phyloP scores from a whole-genome alignment of 176 grass and related monocot genomes.

The Ensete ventricosum region DNA sequence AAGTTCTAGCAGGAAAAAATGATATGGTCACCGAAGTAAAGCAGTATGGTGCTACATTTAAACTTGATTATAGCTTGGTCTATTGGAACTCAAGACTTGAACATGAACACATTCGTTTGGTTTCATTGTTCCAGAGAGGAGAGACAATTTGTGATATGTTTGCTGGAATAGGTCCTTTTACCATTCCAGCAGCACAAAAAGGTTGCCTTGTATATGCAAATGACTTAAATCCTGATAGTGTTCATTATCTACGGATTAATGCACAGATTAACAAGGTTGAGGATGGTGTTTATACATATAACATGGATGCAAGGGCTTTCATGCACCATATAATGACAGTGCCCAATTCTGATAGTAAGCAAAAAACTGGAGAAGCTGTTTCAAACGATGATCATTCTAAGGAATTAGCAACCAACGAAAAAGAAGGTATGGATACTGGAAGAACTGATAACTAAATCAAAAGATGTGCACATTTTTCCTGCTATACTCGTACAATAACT shows the following conservation, averaged over 20 bases:
- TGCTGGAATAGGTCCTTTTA: conserved; percentile 90
- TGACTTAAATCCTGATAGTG: conserved; percentile 85
- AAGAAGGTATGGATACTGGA: conserved; percentile 29
- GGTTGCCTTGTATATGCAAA: conserved; percentile 85
- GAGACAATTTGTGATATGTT: conserved; percentile 94
- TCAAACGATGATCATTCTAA: conserved; percentile 15
- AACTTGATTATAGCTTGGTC: conserved; percentile 84
- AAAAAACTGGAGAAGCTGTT: conserved; percentile 22
- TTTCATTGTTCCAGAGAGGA: conserved; percentile 87
- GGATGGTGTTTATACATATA: conserved; percentile 58
- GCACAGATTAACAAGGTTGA: conserved; percentile 80
- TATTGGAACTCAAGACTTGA: conserved; percentile 99
- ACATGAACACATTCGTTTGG: conserved; percentile 77
- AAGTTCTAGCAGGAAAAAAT: conserved; percentile 71
- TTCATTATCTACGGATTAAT: conserved; percentile 68
- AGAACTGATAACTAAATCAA: background rate
- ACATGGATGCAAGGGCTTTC: conserved; percentile 87
- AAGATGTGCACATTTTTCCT: background rate
- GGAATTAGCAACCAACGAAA: conserved; percentile 18
- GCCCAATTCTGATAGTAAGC: conserved; percentile 30
- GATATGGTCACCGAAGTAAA: conserved; percentile 91
- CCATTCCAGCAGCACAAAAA: conserved; percentile 77
- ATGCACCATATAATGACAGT: conserved; percentile 47
- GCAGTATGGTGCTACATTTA: conserved; percentile 91
- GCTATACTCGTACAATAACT: background rate